Evolutionary conservation across 1,139 yeast genomes (phyloP).

Genomic region (Entelexis paramagnoliae): DNA sequence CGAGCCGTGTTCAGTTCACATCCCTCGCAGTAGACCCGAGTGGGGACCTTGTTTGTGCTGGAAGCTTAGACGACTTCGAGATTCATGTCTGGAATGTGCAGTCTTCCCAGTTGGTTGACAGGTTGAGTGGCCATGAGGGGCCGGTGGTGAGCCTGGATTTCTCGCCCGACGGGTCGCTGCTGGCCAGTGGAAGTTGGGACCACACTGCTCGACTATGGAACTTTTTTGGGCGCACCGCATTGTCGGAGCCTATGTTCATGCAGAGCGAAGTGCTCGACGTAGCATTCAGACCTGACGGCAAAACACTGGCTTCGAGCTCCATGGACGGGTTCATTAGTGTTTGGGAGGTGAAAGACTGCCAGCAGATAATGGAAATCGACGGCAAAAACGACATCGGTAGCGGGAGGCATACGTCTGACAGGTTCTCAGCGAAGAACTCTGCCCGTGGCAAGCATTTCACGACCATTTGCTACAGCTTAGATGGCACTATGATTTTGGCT

Average conservation of each 20-base stretch:
- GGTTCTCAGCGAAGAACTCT: constrained; percentile 71
- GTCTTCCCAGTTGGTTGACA: constrained; percentile 81
- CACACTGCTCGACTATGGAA: constrained; percentile 89
- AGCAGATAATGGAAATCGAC: constrained; percentile 74
- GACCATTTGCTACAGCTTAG: constrained; percentile 74
- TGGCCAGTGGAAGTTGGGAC: constrained; percentile 97
- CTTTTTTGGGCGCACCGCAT: constrained; percentile 65
- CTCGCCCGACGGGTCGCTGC: constrained; percentile 61
- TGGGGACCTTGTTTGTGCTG: constrained; percentile 95
- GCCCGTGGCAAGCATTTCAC: constrained; percentile 78
- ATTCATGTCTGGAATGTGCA: constrained; percentile 97
- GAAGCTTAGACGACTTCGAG: constrained; percentile 80
- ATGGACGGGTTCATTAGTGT: constrained; percentile 79
- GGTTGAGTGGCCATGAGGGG: constrained; percentile 88
- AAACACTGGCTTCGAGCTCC: constrained; percentile 78
- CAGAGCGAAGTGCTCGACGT: constrained; percentile 77
- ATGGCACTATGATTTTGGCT: constrained; percentile 77
- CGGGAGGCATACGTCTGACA: constrained; percentile 78
- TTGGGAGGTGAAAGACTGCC: constrained; percentile 64
- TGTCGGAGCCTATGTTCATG: constrained; percentile 82
- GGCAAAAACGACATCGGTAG: constrained; percentile 74
- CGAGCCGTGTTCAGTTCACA: constrained; percentile 76
- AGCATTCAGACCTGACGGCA: constrained; percentile 84
- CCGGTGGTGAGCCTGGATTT: constrained; percentile 85
- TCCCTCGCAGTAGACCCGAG: constrained; percentile 93